phyloP scores from a whole-genome alignment of 805 yeast genomes.

The Candida namnaoensis region DNA sequence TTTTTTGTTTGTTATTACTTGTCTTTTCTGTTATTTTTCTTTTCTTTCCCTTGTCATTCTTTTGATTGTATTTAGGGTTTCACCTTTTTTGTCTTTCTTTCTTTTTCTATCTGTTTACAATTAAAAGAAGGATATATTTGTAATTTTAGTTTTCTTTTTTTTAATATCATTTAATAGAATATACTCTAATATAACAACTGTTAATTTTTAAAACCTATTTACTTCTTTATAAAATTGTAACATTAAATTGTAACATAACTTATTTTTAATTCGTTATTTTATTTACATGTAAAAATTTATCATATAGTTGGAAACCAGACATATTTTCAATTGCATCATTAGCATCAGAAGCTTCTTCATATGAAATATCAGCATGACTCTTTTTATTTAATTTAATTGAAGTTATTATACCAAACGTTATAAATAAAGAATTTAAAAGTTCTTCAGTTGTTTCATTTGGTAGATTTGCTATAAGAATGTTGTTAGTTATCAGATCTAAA shows the following conservation, averaged over 20 bases:
- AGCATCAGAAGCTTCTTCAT: slow-evolving; percentile 15
- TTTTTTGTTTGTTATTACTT: no score
- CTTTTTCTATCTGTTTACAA: no score
- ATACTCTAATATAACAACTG: no score
- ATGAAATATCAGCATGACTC: slow-evolving; percentile 11
- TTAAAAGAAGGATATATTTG: not conserved
- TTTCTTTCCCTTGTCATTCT: no score
- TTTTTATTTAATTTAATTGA: not conserved
- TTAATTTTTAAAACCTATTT: no score
- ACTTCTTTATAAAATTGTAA: no score
- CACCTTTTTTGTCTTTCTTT: no score
- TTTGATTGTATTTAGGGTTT: no score
- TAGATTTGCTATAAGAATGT: slow-evolving; percentile 9
- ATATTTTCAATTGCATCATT: slow-evolving; percentile 15
- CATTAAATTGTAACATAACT: no score
- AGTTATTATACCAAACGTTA: slow-evolving; percentile 16
- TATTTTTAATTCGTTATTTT: not conserved
- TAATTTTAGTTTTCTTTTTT: slow-evolving; percentile 2
- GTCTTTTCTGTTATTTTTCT: not conserved
- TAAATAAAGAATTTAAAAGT: slow-evolving; percentile 7
- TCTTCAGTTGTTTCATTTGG: slow-evolving; percentile 8
- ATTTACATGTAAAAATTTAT: slow-evolving; percentile 11
- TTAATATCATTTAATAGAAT: no score
- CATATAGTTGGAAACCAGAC: slow-evolving; percentile 12
- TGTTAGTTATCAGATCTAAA: no score